These are phyloP conservation scores for Zygotorulaspora chibaensis DNA, from an alignment of 805 yeast species.

Conservation along the genomic window DNA sequence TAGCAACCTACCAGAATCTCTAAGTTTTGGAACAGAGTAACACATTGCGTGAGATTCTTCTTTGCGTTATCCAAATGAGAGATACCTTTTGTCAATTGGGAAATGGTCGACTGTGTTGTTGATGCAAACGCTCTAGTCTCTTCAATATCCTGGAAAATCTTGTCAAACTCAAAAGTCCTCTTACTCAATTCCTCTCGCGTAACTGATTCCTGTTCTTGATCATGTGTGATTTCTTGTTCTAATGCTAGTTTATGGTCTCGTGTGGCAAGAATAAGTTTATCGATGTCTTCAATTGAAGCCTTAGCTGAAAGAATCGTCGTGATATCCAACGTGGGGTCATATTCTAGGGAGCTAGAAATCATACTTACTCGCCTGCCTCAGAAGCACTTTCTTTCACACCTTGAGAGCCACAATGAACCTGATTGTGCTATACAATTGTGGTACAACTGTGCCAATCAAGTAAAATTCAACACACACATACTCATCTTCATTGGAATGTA, in stretches of 20 bases:
- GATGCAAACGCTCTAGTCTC: slow-evolving; percentile 79
- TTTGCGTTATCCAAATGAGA: slow-evolving; percentile 77
- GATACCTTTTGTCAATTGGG: slow-evolving; percentile 70
- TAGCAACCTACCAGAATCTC: slow-evolving; percentile 68
- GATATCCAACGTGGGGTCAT: slow-evolving; percentile 54
- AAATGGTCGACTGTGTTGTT: slow-evolving; percentile 58
- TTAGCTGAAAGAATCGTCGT: slow-evolving; percentile 48
- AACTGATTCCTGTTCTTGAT: slow-evolving; percentile 31
- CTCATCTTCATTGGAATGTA: no score
- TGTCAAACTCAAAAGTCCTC: slow-evolving; percentile 26
- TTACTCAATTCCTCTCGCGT: slow-evolving; percentile 11
- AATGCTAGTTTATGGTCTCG: slow-evolving; percentile 48
- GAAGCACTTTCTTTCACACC: neutral
- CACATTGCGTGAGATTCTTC: slow-evolving; percentile 73
- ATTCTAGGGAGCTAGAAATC: slow-evolving; percentile 37
- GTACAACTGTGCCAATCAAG: no score
- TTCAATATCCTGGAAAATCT: slow-evolving; percentile 46
- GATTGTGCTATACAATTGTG: neutral
- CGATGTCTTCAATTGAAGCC: slow-evolving; percentile 47
- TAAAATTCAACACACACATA: no score
- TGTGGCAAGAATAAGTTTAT: slow-evolving; percentile 47
- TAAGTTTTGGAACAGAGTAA: slow-evolving; percentile 80
- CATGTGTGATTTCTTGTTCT: slow-evolving; percentile 41
- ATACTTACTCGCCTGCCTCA: slow-evolving; percentile 10
- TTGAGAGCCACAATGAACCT: neutral